Percentiles rank a stretch among this genome's conserved stretches.
These are phyloP conservation scores for Silybum marianum DNA, from an alignment of 129 eudicot species.

Conservation along the genomic window DNA sequence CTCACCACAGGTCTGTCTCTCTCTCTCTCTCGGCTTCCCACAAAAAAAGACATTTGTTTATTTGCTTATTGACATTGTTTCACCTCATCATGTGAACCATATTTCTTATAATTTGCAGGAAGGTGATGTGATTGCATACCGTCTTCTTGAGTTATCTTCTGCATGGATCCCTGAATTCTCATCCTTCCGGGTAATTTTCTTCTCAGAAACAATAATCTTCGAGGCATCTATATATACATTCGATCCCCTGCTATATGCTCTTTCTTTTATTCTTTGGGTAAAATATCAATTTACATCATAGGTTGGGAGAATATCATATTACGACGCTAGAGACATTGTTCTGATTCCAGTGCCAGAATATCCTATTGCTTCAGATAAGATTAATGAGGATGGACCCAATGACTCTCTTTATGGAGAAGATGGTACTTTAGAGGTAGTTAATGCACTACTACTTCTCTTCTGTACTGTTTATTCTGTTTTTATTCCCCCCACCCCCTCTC, in stretches of 20 bases:
- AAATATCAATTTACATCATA: constrained; percentile 19
- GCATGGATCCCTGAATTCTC: constrained; percentile 90
- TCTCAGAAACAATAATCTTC: not conserved
- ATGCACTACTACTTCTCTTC: not conserved
- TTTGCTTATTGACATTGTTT: not conserved
- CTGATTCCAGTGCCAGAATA: constrained; percentile 72
- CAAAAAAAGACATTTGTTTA: too few relatives aligned
- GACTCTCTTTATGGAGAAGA: constrained; percentile 75
- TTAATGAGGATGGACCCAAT: constrained; percentile 54
- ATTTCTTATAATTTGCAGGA: constrained; percentile 46
- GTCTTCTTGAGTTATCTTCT: constrained; percentile 75
- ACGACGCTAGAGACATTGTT: constrained; percentile 47
- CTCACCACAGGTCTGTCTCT: constrained; percentile 53
- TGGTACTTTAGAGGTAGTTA: constrained; percentile 87
- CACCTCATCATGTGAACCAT: not conserved
- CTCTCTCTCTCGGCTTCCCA: constrained; percentile 20
- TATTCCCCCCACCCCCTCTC: too few relatives aligned
- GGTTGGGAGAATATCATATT: constrained; percentile 80
- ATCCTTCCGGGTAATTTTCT: constrained; percentile 61
- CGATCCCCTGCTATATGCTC: not conserved
- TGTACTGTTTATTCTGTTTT: not conserved
- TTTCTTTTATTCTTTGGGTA: not conserved
- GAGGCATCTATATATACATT: constrained; percentile 6
- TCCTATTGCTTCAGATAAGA: constrained; percentile 52
- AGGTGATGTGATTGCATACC: constrained; percentile 89